These are phyloP conservation scores for Boletellus ananiceps DNA, from an alignment of 768 basidiomycete species.

Conservation along the genomic window DNA sequence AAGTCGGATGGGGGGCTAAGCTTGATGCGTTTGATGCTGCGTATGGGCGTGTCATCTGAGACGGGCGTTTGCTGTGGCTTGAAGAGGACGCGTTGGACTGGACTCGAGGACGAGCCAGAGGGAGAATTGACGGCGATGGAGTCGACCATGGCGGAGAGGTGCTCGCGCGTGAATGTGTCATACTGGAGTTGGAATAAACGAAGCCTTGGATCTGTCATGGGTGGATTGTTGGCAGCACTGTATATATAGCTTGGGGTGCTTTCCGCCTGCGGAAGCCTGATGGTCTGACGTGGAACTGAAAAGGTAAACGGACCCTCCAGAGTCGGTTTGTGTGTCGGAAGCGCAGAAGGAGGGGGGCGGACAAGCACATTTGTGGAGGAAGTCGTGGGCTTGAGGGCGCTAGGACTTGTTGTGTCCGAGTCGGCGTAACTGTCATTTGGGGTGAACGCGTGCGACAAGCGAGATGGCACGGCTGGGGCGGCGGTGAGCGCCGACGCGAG, in stretches of 20 bases:
- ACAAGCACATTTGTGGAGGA: slow-evolving; percentile 5
- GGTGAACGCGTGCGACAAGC: slow-evolving; percentile 35
- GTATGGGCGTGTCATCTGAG: slow-evolving; percentile 46
- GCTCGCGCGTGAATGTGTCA: slow-evolving; percentile 93
- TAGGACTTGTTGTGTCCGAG: slow-evolving; percentile 11
- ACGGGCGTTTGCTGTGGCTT: slow-evolving; percentile 43
- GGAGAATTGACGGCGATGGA: slow-evolving; percentile 83
- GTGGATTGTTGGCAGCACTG: slow-evolving; percentile 27
- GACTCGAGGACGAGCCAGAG: slow-evolving; percentile 50
- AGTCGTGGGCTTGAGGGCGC: slow-evolving; percentile 8
- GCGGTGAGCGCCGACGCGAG: slow-evolving; percentile 20
- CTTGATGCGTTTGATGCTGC: slow-evolving; percentile 78
- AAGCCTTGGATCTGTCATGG: slow-evolving; percentile 66
- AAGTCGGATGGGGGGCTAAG: slow-evolving; percentile 65
- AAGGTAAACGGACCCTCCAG: slow-evolving; percentile 72
- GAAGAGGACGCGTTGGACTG: slow-evolving; percentile 40
- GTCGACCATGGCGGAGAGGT: slow-evolving; percentile 90
- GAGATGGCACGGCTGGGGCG: slow-evolving; percentile 33
- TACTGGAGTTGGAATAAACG: slow-evolving; percentile 92
- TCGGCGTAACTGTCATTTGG: slow-evolving; percentile 29
- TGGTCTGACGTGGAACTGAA: slow-evolving; percentile 47
- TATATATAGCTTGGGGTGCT: slow-evolving; percentile 46
- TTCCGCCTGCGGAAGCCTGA: slow-evolving; percentile 48
- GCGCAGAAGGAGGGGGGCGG: slow-evolving; percentile 14
- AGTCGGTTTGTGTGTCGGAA: slow-evolving; percentile 42